Base-by-base conservation (phyloP, 1,284 basidiomycete species). In the Apiotrichum siamense region DNA sequence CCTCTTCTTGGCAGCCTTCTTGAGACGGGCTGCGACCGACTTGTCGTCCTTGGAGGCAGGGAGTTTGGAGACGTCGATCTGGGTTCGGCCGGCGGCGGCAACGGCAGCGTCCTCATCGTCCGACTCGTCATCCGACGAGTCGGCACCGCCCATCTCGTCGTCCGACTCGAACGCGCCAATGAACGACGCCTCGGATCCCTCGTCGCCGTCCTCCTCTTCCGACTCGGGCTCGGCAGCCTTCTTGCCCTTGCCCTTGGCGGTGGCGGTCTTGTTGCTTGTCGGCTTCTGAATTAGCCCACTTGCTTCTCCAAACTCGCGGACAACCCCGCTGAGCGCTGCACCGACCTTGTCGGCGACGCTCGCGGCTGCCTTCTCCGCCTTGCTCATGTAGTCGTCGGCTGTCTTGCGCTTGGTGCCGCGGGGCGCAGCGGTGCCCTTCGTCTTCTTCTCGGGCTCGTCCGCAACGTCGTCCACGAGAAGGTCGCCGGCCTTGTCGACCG, bases 31-130 rank as follows among this genome's bases (percentile, higher is more conserved):
- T 70, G 86, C 83, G 21, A 94, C 86, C 1, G 78, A 79, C 40
- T 78, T 83, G 65, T 92, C 88, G 69, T 91, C 88, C 66, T 89
- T 91, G 25, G 86, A 84, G 1, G 85, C 88, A 0, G 90, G 90
- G 32, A 94, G 77, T 59, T 80, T 83, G 17, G 70, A 73, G 21
- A 88, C 75, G 59, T 91, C 84, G 42, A 91, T 45, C 44, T 59
- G n/a, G n/a, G n/a, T 61, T 45, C 57, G 55, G 65, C 54, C 63
- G 3, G 67, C 72, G 25, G 59, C 64, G 36, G 69, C 66, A 11
- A 72, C 60, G 0, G 76, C 80, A 13, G 76, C 69, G 39, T 81
- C 80, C 44, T 79, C 80, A 55, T 77, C 76, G n/a, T 75, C 77
- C 38, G 80, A 79, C 49, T 89, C 88, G 49, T 91, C 88, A 54